These are phyloP conservation scores for Hevea brasiliensis DNA, from an alignment of 345 rosid genomes.

Conservation along the genomic window DNA sequence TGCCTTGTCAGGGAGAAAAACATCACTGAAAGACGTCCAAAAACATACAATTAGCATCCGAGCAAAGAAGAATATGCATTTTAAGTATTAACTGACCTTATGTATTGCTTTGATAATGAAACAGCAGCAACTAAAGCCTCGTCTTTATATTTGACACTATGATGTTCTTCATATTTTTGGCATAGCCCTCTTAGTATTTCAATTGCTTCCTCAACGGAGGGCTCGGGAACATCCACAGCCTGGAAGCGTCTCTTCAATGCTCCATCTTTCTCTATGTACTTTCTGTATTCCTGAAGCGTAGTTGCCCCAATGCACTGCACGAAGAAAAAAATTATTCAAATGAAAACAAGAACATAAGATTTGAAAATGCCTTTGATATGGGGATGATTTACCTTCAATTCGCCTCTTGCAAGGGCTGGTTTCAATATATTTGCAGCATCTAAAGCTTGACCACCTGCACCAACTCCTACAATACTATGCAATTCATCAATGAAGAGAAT, in stretches of 20 bases:
- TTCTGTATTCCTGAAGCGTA: constrained; percentile 28
- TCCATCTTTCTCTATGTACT: constrained; percentile 31
- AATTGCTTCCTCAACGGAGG: constrained; percentile 21
- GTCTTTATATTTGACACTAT: constrained; percentile 34
- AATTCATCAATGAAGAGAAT: constrained; percentile 43
- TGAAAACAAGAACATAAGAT: not conserved
- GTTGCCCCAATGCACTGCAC: constrained; percentile 37
- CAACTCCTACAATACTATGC: constrained; percentile 32
- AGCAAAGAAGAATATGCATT: too few relatives aligned
- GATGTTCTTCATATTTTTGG: constrained; percentile 35
- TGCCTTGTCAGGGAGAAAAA: constrained; percentile 71
- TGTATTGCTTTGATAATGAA: constrained; percentile 44
- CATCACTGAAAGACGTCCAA: constrained; percentile 39
- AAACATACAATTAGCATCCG: too few relatives aligned
- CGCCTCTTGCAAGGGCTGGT: constrained; percentile 38
- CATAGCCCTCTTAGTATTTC: constrained; percentile 20
- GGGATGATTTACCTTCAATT: constrained; percentile 15
- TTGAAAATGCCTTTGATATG: not conserved
- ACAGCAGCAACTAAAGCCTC: constrained; percentile 47
- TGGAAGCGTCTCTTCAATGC: constrained; percentile 30
- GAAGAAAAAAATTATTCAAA: not conserved
- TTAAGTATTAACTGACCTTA: constrained; percentile 25
- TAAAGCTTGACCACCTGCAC: constrained; percentile 12
- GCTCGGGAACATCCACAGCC: constrained; percentile 26
- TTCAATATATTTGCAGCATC: constrained; percentile 45